These are phyloP conservation scores for Fusarium heterosporum DNA, from an alignment of 2,329 filamentous ascomycete species.

Conservation along the genomic window DNA sequence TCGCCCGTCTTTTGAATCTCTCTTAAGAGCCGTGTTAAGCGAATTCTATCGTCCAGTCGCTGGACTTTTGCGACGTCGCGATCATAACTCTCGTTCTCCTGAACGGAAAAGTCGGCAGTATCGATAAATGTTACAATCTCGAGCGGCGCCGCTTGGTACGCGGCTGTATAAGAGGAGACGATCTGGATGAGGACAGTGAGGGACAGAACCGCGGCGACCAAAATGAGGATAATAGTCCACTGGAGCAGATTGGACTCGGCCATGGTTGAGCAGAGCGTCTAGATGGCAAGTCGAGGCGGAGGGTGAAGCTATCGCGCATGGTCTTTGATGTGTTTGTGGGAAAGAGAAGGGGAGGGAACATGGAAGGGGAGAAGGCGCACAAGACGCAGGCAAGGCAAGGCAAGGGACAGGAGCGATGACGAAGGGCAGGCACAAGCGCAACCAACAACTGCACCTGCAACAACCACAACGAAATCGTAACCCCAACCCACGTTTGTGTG, in stretches of 20 bases:
- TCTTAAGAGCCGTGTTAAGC: conserved; percentile 67
- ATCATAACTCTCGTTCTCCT: conserved; percentile 74
- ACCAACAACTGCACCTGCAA: conserved; percentile 29
- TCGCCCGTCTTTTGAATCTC: conserved; percentile 72
- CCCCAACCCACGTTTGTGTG: conserved; percentile 36
- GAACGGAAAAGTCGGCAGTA: conserved; percentile 70
- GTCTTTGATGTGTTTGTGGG: conserved; percentile 37
- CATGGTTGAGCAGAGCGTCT: conserved; percentile 57
- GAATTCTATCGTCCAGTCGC: conserved; percentile 71
- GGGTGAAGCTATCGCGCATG: conserved; percentile 48
- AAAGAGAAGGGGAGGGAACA: conserved; percentile 27
- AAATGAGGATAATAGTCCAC: conserved; percentile 68
- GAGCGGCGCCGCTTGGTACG: conserved; percentile 68
- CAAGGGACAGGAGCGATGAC: conserved; percentile 40
- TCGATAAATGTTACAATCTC: conserved; percentile 70
- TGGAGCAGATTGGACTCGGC: conserved; percentile 63
- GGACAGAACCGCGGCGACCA: conserved; percentile 68
- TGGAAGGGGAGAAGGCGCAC: conserved; percentile 36
- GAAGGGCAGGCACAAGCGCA: conserved; percentile 39
- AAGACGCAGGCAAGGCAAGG: conserved; percentile 22
- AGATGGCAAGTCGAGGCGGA: conserved; percentile 43
- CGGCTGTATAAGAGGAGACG: conserved; percentile 63
- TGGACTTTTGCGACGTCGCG: conserved; percentile 68
- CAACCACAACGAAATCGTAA: conserved; percentile 24
- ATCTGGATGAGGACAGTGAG: conserved; percentile 66